Conservation (phyloP, 73 alveolate species). For the Stentor roeselii region DNA sequence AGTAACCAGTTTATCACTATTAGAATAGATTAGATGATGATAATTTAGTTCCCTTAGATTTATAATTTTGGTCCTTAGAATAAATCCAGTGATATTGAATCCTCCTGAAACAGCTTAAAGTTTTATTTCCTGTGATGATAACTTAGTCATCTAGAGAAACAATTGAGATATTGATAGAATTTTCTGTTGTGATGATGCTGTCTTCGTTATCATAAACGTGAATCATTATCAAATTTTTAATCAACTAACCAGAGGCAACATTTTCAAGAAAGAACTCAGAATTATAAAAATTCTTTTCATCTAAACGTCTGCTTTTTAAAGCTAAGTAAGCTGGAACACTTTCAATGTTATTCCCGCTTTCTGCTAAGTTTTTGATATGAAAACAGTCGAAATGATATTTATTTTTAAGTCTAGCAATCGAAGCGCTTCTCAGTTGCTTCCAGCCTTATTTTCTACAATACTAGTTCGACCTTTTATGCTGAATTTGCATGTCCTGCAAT, state of each 20-base stretch:
- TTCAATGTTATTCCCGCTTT: not conserved
- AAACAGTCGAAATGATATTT: not conserved
- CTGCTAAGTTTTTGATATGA: not conserved
- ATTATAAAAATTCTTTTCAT: no score
- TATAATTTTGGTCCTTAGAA: not conserved
- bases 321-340: not conserved
- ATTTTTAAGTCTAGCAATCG: not conserved
- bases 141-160: not conserved
- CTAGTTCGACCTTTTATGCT: not conserved
- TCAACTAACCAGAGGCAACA: slow-evolving; percentile 1
- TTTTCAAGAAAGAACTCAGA: not conserved
- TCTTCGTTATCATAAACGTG: not conserved
- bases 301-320: not conserved
- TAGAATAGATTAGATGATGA: no score
- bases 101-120: not conserved
- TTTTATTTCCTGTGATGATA: not conserved
- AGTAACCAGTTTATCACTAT: no score
- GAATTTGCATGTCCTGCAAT: not conserved
- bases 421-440: not conserved
- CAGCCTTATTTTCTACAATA: not conserved
- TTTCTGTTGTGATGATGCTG: not conserved
- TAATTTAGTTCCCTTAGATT: no score
- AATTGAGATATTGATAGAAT: not conserved
- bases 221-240: not conserved
- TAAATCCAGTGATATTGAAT: not conserved